Percentiles rank a stretch among this genome's conserved stretches.
Evolutionary conservation across 495 filamentous ascomycete species (phyloP).

Genomic region (Penicillium salamii): DNA sequence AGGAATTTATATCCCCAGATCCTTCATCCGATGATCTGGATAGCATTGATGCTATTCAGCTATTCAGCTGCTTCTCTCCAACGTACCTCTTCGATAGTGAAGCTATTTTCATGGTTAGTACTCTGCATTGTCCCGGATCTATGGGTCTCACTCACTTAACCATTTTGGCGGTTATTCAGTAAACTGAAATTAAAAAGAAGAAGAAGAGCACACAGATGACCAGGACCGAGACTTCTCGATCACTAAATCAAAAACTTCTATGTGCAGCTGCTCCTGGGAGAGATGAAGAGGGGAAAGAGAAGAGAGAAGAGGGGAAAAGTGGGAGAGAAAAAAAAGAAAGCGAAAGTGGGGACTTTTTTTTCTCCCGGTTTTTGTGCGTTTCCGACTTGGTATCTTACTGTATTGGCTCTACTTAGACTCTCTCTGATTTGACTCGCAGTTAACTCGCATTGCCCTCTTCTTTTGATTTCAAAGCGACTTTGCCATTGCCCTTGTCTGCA

Average conservation of each 20-base stretch:
- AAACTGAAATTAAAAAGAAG: slow-evolving; percentile 34
- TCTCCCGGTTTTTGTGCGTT: slow-evolving; percentile 29
- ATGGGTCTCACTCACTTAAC: slow-evolving; percentile 82
- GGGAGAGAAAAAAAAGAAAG: slow-evolving; percentile 34
- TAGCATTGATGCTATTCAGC: no score
- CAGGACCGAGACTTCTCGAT: slow-evolving; percentile 51
- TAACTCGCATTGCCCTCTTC: not conserved
- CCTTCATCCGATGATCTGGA: not conserved
- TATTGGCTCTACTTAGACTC: not conserved
- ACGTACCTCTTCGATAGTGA: slow-evolving; percentile 92
- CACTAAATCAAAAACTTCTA: slow-evolving; percentile 42
- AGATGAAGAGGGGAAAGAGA: slow-evolving; percentile 29
- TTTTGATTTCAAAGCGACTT: slow-evolving; percentile 9
- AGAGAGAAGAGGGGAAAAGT: slow-evolving; percentile 25
- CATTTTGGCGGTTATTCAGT: slow-evolving; percentile 83
- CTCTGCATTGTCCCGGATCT: not conserved
- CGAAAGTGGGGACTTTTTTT: slow-evolving; percentile 38
- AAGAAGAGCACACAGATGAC: slow-evolving; percentile 41
- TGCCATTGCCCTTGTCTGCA: not conserved
- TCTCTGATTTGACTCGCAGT: not conserved
- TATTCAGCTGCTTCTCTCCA: no score
- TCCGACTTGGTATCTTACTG: not conserved
- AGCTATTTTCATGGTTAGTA: slow-evolving; percentile 60
- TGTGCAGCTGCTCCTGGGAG: slow-evolving; percentile 45
- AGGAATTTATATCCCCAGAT: not conserved